These are phyloP conservation scores for Pneumocystis sp. DNA, from an alignment of 1,139 yeast species.

Conservation along the genomic window DNA sequence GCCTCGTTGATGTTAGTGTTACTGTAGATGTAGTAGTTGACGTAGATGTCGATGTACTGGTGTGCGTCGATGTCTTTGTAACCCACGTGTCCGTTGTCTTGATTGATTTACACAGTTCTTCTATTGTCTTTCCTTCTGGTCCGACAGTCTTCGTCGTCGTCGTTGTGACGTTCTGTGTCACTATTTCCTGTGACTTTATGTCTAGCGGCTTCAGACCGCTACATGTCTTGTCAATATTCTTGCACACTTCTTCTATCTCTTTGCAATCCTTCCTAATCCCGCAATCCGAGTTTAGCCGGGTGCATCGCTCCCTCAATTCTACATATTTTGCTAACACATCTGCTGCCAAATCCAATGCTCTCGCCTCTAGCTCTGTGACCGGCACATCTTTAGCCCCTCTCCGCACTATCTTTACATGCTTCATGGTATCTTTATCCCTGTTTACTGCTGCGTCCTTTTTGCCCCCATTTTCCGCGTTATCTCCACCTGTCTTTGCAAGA, in stretches of 20 bases:
- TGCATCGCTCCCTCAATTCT: background rate
- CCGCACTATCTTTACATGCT: too few relatives aligned
- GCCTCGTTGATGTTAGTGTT: too few relatives aligned
- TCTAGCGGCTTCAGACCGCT: background rate
- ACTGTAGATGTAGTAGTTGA: too few relatives aligned
- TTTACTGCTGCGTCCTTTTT: too few relatives aligned
- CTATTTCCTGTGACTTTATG: background rate
- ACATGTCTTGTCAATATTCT: background rate
- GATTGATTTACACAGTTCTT: background rate
- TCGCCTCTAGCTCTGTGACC: background rate
- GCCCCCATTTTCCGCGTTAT: background rate
- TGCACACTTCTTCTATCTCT: background rate
- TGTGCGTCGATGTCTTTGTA: background rate
- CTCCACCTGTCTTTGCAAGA: too few relatives aligned
- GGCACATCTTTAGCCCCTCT: background rate
- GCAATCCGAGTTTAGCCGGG: background rate
- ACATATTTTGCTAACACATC: background rate
- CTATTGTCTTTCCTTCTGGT: background rate
- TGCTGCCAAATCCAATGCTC: background rate
- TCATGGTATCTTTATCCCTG: too few relatives aligned
- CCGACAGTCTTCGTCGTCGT: background rate
- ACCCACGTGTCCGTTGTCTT: background rate
- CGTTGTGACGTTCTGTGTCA: background rate
- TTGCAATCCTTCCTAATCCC: background rate
- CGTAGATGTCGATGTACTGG: background rate